These are phyloP conservation scores for Sporothrix pallida DNA, from an alignment of 2,329 filamentous ascomycete genomes.

Conservation along the genomic window DNA sequence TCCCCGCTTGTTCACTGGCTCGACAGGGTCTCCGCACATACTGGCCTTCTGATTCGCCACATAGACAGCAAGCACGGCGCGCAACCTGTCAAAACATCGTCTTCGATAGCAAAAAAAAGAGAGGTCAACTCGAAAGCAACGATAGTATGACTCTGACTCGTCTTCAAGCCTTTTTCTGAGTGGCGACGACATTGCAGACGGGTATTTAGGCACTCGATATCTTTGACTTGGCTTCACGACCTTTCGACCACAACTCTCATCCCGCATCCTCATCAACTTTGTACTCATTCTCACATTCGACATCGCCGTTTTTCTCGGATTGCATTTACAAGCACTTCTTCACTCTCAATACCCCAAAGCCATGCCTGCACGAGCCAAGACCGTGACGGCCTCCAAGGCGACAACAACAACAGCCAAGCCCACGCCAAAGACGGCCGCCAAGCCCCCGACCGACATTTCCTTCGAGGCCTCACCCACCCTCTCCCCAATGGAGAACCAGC, in stretches of 20 bases:
- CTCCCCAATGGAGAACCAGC: slow-evolving; percentile 48
- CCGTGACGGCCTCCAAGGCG: neutral
- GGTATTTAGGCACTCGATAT: neutral
- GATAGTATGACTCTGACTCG: neutral
- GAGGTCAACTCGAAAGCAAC: neutral
- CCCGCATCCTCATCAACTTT: too few relatives aligned
- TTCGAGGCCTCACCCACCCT: neutral
- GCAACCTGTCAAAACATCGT: neutral
- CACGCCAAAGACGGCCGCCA: neutral
- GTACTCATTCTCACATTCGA: neutral
- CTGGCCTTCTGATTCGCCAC: slow-evolving; percentile 29
- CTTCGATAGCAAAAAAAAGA: slow-evolving; percentile 8
- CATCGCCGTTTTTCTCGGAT: neutral
- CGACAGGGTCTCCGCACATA: slow-evolving; percentile 1
- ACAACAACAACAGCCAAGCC: neutral
- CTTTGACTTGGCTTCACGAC: neutral
- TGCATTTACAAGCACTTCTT: neutral
- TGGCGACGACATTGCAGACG: slow-evolving; percentile 5
- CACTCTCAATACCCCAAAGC: neutral
- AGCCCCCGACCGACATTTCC: neutral
- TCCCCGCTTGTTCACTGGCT: neutral
- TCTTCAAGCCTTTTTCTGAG: neutral
- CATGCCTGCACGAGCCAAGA: slow-evolving; percentile 8
- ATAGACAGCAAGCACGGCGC: slow-evolving; percentile 25
- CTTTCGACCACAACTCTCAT: too few relatives aligned